Evolutionary conservation across 257 asterid genomes (phyloP), one percentile per base, ranked within the genome.

Genomic region (Datura wrightii): DNA sequence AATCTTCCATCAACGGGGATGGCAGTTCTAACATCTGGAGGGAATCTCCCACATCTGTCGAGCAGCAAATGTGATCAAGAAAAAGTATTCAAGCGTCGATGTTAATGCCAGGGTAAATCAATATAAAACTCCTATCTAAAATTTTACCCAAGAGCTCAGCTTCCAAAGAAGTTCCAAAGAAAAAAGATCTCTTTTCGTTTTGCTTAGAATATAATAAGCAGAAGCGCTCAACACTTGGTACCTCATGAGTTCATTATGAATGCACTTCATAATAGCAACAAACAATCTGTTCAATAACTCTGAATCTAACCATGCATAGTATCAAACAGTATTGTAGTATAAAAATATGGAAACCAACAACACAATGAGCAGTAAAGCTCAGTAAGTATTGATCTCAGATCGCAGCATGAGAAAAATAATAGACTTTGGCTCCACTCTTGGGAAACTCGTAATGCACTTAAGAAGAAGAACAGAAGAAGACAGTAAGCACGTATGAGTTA

Each of bases 1-100:
- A 96, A 96, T 87, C 99, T 93, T 85, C 97, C 99, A 69, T 96
- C 99, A 88, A 96, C 98, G 0, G 98, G 99, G 71, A 96, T 96
- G 66, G 98, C 98, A 60, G 99, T 96, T 90, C 98, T 91, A 59
- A 94, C 98, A 84, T 92, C 97, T 24, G 99, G 99, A 83, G 99
- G 98, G 81, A 69, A 94, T 90, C 98, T 94, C 84, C 98, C 99
- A 87, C 99, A 96, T 87, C 99, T 94, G 90, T 52, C 34, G 1
- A 78, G 48, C 41, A 76, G 16, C 31, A 46, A 52, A 78, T 1
- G 16, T 52, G 48, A 78, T 78, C 52, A 78, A 69, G 79, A 69
- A 39, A 69, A 16, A 69, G 36, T 69, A 39, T 3, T 41, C 8
- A 16, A 69, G 15, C 53, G 6, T 69, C 31, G 10, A 69, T 39